These are phyloP conservation scores for Tricholoma furcatifolium DNA, from an alignment of 768 basidiomycete species.

Conservation along the genomic window DNA sequence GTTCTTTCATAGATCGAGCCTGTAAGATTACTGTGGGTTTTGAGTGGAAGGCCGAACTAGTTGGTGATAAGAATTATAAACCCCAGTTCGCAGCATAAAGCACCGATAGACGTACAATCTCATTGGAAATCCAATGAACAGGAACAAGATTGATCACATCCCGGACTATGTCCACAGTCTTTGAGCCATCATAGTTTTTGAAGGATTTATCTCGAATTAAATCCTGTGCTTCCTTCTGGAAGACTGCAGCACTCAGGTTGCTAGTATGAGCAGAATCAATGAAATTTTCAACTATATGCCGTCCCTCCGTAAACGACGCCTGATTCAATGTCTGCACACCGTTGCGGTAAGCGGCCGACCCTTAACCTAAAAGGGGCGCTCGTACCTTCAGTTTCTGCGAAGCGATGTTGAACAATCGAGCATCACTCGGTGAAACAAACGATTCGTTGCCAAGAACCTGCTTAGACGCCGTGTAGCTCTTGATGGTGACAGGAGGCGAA, in stretches of 20 bases:
- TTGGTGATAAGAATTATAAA: not conserved
- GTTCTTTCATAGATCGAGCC: constrained; percentile 39
- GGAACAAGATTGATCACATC: constrained; percentile 69
- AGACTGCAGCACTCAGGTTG: constrained; percentile 25
- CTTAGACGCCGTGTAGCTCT: constrained; percentile 32
- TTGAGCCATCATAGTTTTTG: constrained; percentile 23
- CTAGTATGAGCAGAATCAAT: constrained; percentile 1
- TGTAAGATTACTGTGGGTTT: constrained; percentile 26
- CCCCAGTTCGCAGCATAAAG: not conserved
- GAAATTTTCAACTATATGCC: constrained; percentile 13
- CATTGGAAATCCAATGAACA: constrained; percentile 56
- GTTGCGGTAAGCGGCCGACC: constrained; percentile 2
- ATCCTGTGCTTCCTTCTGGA: constrained; percentile 28
- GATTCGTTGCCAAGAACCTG: constrained; percentile 28
- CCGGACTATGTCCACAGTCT: constrained; percentile 56
- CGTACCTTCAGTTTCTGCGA: constrained; percentile 22
- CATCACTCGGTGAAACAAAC: constrained; percentile 33
- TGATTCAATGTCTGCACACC: not conserved
- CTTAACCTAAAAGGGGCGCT: constrained; percentile 11
- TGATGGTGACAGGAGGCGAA: constrained; percentile 24
- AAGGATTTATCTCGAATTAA: constrained; percentile 35
- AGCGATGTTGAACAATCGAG: constrained; percentile 30
- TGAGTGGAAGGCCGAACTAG: constrained; percentile 46
- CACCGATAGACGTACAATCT: constrained; percentile 44
- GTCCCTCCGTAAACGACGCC: constrained; percentile 1